Evolutionary conservation across 768 basidiomycete species (phyloP), one percentile per base, ranked within the genome.

Genomic region (Zangia roseola): DNA sequence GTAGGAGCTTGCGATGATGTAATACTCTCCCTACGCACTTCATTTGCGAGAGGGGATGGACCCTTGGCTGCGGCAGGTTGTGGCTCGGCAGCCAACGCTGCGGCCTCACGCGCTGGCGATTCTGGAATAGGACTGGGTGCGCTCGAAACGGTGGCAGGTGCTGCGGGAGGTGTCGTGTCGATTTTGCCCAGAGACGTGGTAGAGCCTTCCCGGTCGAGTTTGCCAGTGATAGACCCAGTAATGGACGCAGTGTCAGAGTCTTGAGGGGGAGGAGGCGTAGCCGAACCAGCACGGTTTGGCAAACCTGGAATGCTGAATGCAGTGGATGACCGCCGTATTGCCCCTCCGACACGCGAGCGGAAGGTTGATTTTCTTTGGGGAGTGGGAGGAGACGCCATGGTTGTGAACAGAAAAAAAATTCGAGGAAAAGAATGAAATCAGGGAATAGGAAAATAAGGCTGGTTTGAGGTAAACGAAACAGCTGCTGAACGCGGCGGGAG

Each of bases 121-220:
- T 89, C 87, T 1, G 80, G 73, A 49, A 89, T 86, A 4, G 87
- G 84, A 52, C 82, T 84, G 10, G 84, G 83, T 12, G 71, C 61
- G 14, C 53, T 61, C 25, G 55, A 59, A 23, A 59, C 39, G 12
- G 59, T 48, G 14, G 7, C 50, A 5, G 56, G 47, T 13, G 55
- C 49, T 37, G 62, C 64, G 30, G 64, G 62, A 34, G 71, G 47
- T 8, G 67, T 45, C 4, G 72, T 60, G 26, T 73, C 69, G 3
- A 74, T 63, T 53, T 52, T 61, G 43, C 62, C 67, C 45, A 71
- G 61, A 19, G 64, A 62, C 6, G 62, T 28, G 4, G 65, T 49
- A 26, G 69, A 61, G 35, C 53, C 53, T 48, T 69, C 57, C 40
- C 63, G 60, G 40, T 69, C 66, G 44, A 59, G 56, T 55, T 58